A percentile compares a stretch with the other conserved stretches of the same genome.
Conservation (phyloP, 371 early-diverging fungal species). For the Syncephalis plumigaleata region DNA sequence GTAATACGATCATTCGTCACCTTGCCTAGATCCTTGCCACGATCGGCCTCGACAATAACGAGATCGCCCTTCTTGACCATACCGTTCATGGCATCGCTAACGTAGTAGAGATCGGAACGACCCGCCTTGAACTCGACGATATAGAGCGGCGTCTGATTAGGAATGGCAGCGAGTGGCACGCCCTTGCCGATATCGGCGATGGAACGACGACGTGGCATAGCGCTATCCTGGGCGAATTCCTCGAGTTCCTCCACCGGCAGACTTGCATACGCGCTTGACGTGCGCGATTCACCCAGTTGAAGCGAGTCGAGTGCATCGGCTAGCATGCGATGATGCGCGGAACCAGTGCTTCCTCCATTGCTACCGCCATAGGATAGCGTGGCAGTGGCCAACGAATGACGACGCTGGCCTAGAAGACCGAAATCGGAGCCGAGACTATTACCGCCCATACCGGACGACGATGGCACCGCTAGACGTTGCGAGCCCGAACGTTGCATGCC, state of each 20-base stretch:
- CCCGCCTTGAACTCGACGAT: constrained; percentile 80
- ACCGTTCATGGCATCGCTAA: constrained; percentile 25
- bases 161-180: constrained; percentile 22
- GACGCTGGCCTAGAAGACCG: constrained; percentile 13
- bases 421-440: not conserved
- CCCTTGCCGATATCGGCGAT: constrained; percentile 23
- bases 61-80: constrained; percentile 45
- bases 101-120: constrained; percentile 59
- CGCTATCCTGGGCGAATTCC: constrained; percentile 13
- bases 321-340: constrained; percentile 4
- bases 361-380: constrained; percentile 11
- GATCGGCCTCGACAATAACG: constrained; percentile 91
- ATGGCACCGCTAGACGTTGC: no score
- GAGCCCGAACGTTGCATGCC: not conserved
- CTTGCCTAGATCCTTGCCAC: constrained; percentile 88
- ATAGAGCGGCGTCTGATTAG: constrained; percentile 37
- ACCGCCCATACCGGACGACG: not conserved
- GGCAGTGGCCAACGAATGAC: constrained; percentile 24
- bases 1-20: constrained; percentile 44
- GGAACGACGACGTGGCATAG: constrained; percentile 5
- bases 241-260: constrained; percentile 10
- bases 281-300: constrained; percentile 6
- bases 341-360: not conserved
- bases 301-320: constrained; percentile 13
- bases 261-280: constrained; percentile 6